These are phyloP conservation scores for Arthrinium phaeospermum DNA, from an alignment of 2,329 filamentous ascomycete genomes.

Conservation along the genomic window DNA sequence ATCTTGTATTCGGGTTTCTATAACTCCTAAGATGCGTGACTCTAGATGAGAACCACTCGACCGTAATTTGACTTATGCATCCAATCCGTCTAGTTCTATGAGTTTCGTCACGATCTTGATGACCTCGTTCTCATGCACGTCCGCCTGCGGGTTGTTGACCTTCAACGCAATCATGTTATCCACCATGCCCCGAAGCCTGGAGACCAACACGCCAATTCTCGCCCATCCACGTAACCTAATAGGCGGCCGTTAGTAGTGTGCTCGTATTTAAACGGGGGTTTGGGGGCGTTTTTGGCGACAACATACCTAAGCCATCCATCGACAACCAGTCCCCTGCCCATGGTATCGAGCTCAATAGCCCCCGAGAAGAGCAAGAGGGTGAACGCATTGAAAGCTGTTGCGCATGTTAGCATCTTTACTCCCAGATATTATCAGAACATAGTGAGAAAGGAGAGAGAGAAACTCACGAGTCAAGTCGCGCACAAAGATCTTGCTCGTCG, in stretches of 20 bases:
- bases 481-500: constrained; percentile 90
- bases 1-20: neutral
- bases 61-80: constrained; percentile 63
- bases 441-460: neutral
- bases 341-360: constrained; percentile 81
- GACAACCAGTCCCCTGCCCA: constrained; percentile 84
- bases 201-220: constrained; percentile 88
- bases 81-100: constrained; percentile 88
- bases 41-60: neutral
- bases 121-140: constrained; percentile 66
- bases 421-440: neutral
- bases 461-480: constrained; percentile 84
- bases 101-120: constrained; percentile 79
- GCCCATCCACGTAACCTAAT: constrained; percentile 81
- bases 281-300: neutral
- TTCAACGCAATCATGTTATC: constrained; percentile 83
- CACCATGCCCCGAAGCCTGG: constrained; percentile 81
- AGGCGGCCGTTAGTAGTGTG: neutral
- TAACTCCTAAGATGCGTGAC: neutral
- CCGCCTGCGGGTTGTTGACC: constrained; percentile 74
- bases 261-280: neutral
- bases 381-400: constrained; percentile 82
- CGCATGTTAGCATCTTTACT: neutral
- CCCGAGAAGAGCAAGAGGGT: constrained; percentile 88
- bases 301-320: constrained; percentile 79